These are phyloP conservation scores for Aspergillus fumigatus DNA, from an alignment of 2,329 filamentous ascomycete species.

Conservation along the genomic window DNA sequence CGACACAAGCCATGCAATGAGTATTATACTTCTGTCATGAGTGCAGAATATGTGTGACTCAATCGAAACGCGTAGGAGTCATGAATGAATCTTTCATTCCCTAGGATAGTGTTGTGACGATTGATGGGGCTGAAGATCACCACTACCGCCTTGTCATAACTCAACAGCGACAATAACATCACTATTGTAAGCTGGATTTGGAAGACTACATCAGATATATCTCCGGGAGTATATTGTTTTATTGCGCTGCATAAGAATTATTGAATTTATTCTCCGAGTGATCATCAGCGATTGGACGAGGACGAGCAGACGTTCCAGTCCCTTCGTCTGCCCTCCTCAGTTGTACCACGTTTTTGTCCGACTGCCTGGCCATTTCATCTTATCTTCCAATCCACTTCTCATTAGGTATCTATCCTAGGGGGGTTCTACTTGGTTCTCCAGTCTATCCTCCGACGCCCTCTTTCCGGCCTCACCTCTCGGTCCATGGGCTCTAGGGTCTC, in stretches of 20 bases:
- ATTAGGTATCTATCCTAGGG: background rate
- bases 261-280: background rate
- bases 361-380: slow-evolving; percentile 14
- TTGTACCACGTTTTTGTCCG: slow-evolving; percentile 13
- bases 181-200: background rate
- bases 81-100: background rate
- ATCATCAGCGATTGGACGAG: background rate
- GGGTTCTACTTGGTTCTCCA: background rate
- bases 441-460: background rate
- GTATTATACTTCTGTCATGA: background rate
- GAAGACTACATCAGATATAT: background rate
- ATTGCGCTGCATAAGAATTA: background rate
- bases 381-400: background rate
- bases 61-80: background rate
- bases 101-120: background rate
- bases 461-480: background rate
- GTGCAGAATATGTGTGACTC: background rate
- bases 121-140: background rate
- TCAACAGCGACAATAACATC: background rate
- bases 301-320: background rate
- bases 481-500: slow-evolving; percentile 29
- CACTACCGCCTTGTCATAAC: background rate
- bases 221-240: background rate
- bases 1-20: slow-evolving; percentile 12
- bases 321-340: slow-evolving; percentile 1